These are phyloP conservation scores for Nissolia schottii DNA, from an alignment of 306 rosid species.

Conservation along the genomic window DNA sequence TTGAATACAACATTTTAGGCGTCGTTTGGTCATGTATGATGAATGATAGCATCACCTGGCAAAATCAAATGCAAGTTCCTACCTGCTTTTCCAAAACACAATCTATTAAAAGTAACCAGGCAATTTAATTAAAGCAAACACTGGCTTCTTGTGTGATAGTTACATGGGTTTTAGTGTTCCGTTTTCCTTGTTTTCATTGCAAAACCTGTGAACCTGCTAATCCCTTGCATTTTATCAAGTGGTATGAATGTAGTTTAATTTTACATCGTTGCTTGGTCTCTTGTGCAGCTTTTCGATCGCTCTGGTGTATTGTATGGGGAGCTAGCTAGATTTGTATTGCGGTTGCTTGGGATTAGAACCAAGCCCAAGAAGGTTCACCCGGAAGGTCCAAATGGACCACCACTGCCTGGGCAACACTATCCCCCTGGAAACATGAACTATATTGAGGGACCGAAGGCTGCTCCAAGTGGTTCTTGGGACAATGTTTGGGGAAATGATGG, in stretches of 20 bases:
- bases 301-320: conserved; percentile 87
- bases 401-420: conserved; percentile 43
- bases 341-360: conserved; percentile 68
- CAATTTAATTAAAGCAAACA: not conserved
- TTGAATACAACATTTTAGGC: not conserved
- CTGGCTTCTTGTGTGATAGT: not conserved
- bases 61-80: not conserved
- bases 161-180: not conserved
- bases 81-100: not conserved
- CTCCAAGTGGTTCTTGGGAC: conserved; percentile 83
- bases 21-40: not conserved
- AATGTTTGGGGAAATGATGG: conserved; percentile 72
- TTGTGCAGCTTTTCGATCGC: conserved; percentile 78
- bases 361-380: conserved; percentile 47
- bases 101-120: not conserved
- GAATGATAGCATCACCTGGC: not conserved
- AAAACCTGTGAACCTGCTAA: not conserved
- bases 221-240: not conserved
- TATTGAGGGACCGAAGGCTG: conserved; percentile 64
- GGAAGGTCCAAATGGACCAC: conserved; percentile 59
- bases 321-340: conserved; percentile 82
- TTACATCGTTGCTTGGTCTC: conserved; percentile 12
- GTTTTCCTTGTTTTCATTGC: not conserved
- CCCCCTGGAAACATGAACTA: conserved; percentile 39
- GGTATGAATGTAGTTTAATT: not conserved